A percentile compares a stretch with the other conserved stretches of the same genome.
These are phyloP conservation scores for Scheffersomyces quercinus DNA, from an alignment of 1,139 yeast species.

Conservation along the genomic window DNA sequence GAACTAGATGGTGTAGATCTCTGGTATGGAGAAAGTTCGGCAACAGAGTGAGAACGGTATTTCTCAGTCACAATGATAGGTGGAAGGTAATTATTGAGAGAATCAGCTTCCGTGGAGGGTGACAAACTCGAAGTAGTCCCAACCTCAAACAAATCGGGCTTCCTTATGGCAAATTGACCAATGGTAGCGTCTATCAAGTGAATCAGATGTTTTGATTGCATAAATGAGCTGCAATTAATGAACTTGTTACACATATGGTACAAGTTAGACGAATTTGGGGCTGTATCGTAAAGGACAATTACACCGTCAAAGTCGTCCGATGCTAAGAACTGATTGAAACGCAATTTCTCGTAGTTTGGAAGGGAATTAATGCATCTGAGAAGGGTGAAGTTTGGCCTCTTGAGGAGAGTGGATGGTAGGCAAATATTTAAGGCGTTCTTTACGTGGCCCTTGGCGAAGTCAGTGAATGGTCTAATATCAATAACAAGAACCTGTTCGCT, in stretches of 20 bases:
- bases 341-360: conserved; percentile 41
- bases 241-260: conserved; percentile 53
- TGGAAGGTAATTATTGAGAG: background rate
- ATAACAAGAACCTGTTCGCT: conserved; percentile 38
- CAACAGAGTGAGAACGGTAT: background rate
- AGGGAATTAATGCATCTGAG: conserved; percentile 58
- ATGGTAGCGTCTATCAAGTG: conserved; percentile 36
- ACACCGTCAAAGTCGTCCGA: conserved; percentile 7
- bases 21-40: background rate
- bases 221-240: conserved; percentile 25
- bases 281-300: conserved; percentile 34
- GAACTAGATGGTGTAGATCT: background rate
- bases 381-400: conserved; percentile 64
- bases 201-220: conserved; percentile 28
- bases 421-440: conserved; percentile 65
- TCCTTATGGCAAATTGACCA: conserved; percentile 23
- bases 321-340: conserved; percentile 18
- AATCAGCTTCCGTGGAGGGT: conserved; percentile 6
- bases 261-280: conserved; percentile 36
- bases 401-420: conserved; percentile 74
- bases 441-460: conserved; percentile 54
- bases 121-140: conserved; percentile 5
- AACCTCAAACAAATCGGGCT: conserved; percentile 19
- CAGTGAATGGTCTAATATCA: conserved; percentile 74
- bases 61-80: background rate